phyloP scores from a whole-genome alignment of 202 grass and related monocot species.

The Brachypodium distachyon region DNA sequence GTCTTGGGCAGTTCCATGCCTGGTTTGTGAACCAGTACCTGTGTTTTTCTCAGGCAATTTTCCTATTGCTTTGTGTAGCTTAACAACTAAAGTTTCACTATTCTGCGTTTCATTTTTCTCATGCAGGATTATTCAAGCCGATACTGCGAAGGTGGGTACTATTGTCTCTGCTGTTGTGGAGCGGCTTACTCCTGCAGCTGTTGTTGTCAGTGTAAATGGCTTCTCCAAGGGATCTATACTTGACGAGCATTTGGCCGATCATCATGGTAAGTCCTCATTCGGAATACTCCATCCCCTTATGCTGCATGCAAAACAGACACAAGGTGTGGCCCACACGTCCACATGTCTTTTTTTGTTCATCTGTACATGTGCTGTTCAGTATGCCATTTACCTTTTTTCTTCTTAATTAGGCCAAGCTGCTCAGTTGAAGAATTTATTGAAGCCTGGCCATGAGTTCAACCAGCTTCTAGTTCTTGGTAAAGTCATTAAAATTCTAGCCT shows the following conservation, averaged over 20 bases:
- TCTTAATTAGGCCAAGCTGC: slow-evolving; percentile 60
- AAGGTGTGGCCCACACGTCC: background rate
- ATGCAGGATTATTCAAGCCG: slow-evolving; percentile 31
- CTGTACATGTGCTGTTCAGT: background rate
- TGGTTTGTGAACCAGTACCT: background rate
- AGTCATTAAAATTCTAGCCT: slow-evolving; percentile 10
- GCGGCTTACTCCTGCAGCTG: slow-evolving; percentile 62
- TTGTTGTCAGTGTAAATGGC: slow-evolving; percentile 72
- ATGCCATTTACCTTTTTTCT: slow-evolving; percentile 3
- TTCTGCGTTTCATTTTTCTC: background rate
- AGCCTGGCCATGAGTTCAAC: slow-evolving; percentile 80
- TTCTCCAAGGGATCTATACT: slow-evolving; percentile 71
- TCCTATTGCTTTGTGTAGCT: background rate
- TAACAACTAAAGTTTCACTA: background rate
- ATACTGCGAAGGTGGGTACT: slow-evolving; percentile 48
- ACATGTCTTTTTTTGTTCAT: background rate
- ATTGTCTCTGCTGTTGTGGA: slow-evolving; percentile 89
- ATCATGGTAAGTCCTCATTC: slow-evolving; percentile 57
- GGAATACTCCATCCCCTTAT: too few relatives aligned
- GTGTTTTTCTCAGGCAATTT: background rate
- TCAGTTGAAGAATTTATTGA: slow-evolving; percentile 73
- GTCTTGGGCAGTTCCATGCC: background rate
- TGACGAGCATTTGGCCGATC: slow-evolving; percentile 77
- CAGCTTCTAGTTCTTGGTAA: slow-evolving; percentile 82
- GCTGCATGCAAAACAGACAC: background rate